Base-by-base conservation (phyloP, 345 rosid genomes). In the Conringia planisiliqua region DNA sequence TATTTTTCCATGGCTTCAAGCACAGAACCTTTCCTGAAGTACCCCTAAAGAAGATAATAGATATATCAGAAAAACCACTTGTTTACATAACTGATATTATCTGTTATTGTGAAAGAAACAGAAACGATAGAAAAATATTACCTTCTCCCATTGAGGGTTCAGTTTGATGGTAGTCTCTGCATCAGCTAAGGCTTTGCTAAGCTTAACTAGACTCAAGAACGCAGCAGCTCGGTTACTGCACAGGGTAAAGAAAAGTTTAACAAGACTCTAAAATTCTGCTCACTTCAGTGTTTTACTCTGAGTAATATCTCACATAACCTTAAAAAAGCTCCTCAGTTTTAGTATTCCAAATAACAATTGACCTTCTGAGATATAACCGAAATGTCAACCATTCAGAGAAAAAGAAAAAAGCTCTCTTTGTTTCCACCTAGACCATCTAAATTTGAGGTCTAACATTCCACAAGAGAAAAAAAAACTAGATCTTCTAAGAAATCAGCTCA, bases 141-240 rank as follows among this genome's bases (percentile, higher is more conserved):
- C 98, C 97, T 95, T 95, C 74, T 95, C 98, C 99, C 99, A 95
- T 60, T 85, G 85, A 22, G 97, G 99, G 16, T 90, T 95, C 58
- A 95, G 67, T 44, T 79, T 73, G 81, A 95, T 89, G 52, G 99
- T 86, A 8, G 84, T 89, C 80, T 95, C 97, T 3, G 97, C 96
- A 82, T 95, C 97, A 65, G 92, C 81, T 43, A 95, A 89, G 47
- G 97, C 99, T 86, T 92, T 92, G 81, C 72, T 90, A 67, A 95
- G 96, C 83, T 95, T 95, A 27, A 88, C 96, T 77, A 95, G 81
- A 70, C 86, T 86, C 77, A 95, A 80, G 80, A 95, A 95, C 3
- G 99, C 97, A 26, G 97, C 99, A 71, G 97, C 97, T 48, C 97
- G 96, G 73, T 95, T 95, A 87, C 99, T 95, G 84, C 60, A 73